Base-by-base conservation (phyloP, 306 rosid species). In the Citrullus mucosospermus region DNA sequence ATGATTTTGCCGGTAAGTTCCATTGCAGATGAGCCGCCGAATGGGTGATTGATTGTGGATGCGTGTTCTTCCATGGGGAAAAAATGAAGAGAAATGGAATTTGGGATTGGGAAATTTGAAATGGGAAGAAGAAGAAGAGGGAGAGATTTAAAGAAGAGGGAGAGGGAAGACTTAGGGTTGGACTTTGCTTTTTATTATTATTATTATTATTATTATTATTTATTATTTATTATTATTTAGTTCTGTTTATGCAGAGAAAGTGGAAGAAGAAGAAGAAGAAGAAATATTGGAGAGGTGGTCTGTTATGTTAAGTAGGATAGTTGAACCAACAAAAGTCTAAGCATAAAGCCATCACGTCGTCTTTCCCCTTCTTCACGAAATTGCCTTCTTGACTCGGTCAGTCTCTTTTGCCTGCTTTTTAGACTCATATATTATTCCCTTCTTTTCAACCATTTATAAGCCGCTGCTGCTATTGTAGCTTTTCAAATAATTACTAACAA, bases 1-100 rank as follows among this genome's bases (percentile, higher is more conserved):
- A 92, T 86, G 76, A 95, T 88, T 72, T 91, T 88, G 6, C 96
- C 97, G 0, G 93, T 84, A 16, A 90, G 48, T 36, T 83, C 82
- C 56, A 88, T 82, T 4, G 87, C 81, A 48, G 61, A 4, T 2
- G 96, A 79, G 13, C 85, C 86, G 8, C 20, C 69, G 5, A 84
- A 39, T 12, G 63, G 0, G 6, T 13, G 76, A 63, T 20, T 25
- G 7, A 87, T 16, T 12, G 22, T 44, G 5, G 85, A 15, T 7
- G 71, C 1, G 4, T 74, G 78, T 30, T 77, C 87, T 34, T 80
- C 81, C 97, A 95, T 91, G 77, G 41, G 4, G 1, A 9, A 9
- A 44, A 54, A 55, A 17, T 18, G 68, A 61, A 13, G n/a, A 61
- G 41, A 25, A 71, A 46, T 70, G 39, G 57, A 44, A 61, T n/a